Conservation (phyloP, 108 stramenopile species). For the Cyclotella sp. region DNA sequence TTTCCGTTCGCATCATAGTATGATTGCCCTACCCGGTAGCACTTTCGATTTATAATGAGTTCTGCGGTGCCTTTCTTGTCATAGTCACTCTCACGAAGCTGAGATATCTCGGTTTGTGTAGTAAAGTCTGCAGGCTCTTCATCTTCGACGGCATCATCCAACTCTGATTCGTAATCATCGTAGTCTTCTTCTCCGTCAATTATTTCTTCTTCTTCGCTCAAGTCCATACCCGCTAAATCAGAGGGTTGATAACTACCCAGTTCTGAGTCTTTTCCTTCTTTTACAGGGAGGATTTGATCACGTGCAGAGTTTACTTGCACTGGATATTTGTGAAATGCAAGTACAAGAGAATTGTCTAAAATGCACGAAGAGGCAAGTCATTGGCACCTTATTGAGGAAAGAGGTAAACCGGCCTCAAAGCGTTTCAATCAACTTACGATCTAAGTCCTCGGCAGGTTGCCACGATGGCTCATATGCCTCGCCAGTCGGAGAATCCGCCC, state of each 20-base stretch:
- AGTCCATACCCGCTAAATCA: conserved; percentile 6
- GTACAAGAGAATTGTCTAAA: conserved; percentile 24
- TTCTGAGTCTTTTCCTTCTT: background rate
- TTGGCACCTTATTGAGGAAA: no score
- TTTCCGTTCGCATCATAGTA: conserved; percentile 15
- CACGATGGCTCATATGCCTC: no score
- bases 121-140: background rate
- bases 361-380: no score
- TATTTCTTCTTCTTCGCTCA: conserved; percentile 21
- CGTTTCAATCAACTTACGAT: no score
- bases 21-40: conserved; percentile 44
- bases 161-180: conserved; percentile 11
- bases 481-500: no score
- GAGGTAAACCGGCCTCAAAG: no score
- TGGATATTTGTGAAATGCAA: conserved; percentile 43
- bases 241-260: background rate
- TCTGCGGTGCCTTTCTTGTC: conserved; percentile 37
- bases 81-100: conserved; percentile 41
- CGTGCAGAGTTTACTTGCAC: conserved; percentile 24
- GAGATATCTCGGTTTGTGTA: conserved; percentile 9
- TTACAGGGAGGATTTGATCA: background rate
- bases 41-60: conserved; percentile 29
- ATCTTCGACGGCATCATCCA: background rate
- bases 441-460: no score
- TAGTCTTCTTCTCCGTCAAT: conserved; percentile 24